phyloP scores from a whole-genome alignment of 1,284 basidiomycete genomes.

The Tilletia setariae region DNA sequence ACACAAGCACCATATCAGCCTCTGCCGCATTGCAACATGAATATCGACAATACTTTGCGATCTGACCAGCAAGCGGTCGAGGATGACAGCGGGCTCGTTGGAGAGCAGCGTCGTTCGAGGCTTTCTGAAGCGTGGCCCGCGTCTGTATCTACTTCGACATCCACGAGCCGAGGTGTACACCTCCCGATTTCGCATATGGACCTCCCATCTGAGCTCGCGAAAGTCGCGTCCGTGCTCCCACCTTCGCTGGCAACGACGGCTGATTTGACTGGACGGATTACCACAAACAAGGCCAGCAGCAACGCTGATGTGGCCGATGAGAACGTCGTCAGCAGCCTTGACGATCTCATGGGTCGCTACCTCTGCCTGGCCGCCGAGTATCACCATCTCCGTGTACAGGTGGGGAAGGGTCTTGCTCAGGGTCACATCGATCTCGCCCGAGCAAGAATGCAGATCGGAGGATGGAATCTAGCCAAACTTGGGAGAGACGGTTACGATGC shows the following conservation, averaged over 20 bases:
- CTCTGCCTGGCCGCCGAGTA: conserved; percentile 18
- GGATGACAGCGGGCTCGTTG: neutral
- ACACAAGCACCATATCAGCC: too few relatives aligned
- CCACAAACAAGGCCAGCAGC: too few relatives aligned
- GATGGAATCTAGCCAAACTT: neutral
- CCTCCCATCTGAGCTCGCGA: neutral
- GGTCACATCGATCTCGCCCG: conserved; percentile 7
- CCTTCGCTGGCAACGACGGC: neutral
- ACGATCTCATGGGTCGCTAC: conserved; percentile 15
- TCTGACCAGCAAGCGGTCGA: too few relatives aligned
- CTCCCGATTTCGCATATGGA: neutral
- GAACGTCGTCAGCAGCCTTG: neutral
- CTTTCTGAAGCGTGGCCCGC: neutral
- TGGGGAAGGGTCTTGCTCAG: neutral
- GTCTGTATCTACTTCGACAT: neutral
- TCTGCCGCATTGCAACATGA: too few relatives aligned
- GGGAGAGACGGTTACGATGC: conserved; percentile 17
- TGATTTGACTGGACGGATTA: neutral
- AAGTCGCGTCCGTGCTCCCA: neutral
- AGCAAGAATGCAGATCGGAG: conserved; percentile 17
- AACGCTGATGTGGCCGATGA: neutral
- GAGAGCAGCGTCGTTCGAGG: neutral
- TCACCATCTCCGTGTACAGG: neutral
- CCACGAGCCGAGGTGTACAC: too few relatives aligned
- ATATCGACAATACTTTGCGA: too few relatives aligned